phyloP scores from a whole-genome alignment of 2,329 filamentous ascomycete genomes.

The Pseudocercospora macadamiae region DNA sequence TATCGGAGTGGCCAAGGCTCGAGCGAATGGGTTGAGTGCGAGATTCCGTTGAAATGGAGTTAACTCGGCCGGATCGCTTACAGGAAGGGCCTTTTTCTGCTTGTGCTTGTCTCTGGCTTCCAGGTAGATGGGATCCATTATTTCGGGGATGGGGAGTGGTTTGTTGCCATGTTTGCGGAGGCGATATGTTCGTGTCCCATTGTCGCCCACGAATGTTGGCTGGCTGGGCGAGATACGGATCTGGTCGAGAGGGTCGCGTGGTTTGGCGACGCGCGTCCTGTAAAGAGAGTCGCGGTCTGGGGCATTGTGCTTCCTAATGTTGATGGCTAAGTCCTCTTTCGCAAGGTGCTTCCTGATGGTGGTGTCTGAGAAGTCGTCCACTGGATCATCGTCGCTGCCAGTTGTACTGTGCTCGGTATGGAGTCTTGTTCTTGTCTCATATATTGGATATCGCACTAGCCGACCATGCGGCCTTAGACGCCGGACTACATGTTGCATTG shows the following conservation, averaged over 20 bases:
- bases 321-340: no score
- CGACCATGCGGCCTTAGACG: constrained; percentile 1
- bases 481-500: constrained; percentile 24
- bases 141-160: constrained; percentile 51
- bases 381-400: no score
- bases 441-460: not conserved
- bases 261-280: no score
- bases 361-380: no score
- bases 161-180: constrained; percentile 39
- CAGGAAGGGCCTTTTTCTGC: constrained; percentile 46
- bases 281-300: no score
- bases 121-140: constrained; percentile 50
- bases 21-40: constrained; percentile 65
- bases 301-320: no score
- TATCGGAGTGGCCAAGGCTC: constrained; percentile 63
- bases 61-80: constrained; percentile 45
- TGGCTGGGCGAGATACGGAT: not conserved
- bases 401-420: not conserved
- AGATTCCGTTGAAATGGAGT: constrained; percentile 62
- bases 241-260: not conserved
- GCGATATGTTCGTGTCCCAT: constrained; percentile 40
- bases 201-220: constrained; percentile 29
- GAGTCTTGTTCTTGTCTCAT: not conserved
- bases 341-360: no score
- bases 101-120: constrained; percentile 41